Evolutionary conservation across 768 basidiomycete genomes (phyloP).

Genomic region (Lyophyllum semitale): DNA sequence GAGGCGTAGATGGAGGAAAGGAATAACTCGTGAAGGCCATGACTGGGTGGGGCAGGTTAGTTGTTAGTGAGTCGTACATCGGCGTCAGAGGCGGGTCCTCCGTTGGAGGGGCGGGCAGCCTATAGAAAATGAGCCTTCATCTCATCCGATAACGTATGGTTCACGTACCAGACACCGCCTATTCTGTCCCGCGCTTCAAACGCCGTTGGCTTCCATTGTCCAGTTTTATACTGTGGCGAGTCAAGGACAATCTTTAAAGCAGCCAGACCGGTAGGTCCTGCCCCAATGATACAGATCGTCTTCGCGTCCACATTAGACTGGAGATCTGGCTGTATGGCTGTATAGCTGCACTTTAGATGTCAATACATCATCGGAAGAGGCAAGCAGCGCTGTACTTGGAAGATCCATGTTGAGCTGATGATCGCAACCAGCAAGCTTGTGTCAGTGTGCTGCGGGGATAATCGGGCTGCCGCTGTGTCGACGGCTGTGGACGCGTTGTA

Average conservation of each 20-base stretch:
- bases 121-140: conserved; percentile 18
- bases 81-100: conserved; percentile 63
- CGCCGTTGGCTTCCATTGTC: conserved; percentile 62
- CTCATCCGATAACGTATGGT: not conserved
- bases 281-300: conserved; percentile 71
- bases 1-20: conserved; percentile 72
- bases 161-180: conserved; percentile 76
- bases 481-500: conserved; percentile 7
- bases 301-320: conserved; percentile 13
- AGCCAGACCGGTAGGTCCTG: conserved; percentile 74
- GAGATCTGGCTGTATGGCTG: conserved; percentile 10
- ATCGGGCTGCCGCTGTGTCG: not conserved
- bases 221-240: conserved; percentile 52
- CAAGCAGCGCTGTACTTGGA: conserved; percentile 6
- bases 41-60: conserved; percentile 77
- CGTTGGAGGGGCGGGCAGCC: conserved; percentile 57
- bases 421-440: not conserved
- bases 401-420: conserved; percentile 5
- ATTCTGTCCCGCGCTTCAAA: conserved; percentile 68
- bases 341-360: conserved; percentile 10
- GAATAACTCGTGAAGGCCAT: conserved; percentile 68
- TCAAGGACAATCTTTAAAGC: conserved; percentile 67
- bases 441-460: not conserved
- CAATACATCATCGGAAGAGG: not conserved
- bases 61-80: conserved; percentile 79